Evolutionary conservation across 2,329 filamentous ascomycete species (phyloP), one percentile per base, ranked within the genome.

Genomic region (Aspergillus sp.): DNA sequence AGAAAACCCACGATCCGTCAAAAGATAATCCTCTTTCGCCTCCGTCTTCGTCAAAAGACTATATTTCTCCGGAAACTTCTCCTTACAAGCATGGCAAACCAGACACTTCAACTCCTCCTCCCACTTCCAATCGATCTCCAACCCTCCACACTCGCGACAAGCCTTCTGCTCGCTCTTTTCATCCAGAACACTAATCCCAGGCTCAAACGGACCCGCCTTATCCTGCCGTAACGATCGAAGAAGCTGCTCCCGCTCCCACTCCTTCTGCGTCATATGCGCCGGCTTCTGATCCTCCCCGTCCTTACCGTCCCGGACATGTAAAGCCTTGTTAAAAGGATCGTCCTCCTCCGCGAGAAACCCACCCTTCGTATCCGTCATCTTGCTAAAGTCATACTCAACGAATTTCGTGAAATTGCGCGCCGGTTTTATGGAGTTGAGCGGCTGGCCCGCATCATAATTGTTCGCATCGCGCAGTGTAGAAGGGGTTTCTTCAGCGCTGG

Each of bases 311-410:
- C 73, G 78, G 6, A 78, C 81, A 66, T 87, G 85, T 67, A 93
- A 80, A 8, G 88, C 90, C 64, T 88, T 88, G 71, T 96, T 96
- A 71, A 89, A 86, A 1, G 95, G 95, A 74, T 99, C 95, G 70
- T 99, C 95, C 61, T 93, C 90, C 1, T 85, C 84, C n/a, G 89
- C 90, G 63, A 99, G 77, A 75, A 99, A 99, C 0, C 95, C 95
- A 61, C 95, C 95, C 71, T 97, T 97, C 1, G 93, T 98, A 73
- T 99, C 95, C 6, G 89, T 96, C 92, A 99, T 98, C 77, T 93
- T 90, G 71, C 90, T 93, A 77, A 99, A 95, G 74, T 99, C 95
- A 77, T 97, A 98, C 71, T 99, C 95, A 69, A 99, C 93, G 72
- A 90, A 98, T 73, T 95, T 93, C 60, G 90, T 86, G 66, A 98